phyloP scores from a whole-genome alignment of 73 alveolate genomes.

The Durusdinium trenchii region DNA sequence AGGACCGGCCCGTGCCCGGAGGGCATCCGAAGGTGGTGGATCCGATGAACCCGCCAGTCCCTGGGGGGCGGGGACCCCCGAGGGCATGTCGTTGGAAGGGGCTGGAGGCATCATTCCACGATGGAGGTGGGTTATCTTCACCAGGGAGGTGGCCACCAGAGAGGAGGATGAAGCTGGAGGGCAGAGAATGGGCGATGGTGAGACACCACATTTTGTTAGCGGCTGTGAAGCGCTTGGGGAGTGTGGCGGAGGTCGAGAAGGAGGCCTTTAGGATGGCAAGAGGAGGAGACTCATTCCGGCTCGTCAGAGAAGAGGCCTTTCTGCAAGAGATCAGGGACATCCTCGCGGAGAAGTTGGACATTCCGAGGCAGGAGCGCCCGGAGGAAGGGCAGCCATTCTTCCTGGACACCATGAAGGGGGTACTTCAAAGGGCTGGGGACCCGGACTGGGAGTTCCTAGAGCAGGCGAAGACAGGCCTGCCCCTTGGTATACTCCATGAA shows the following conservation, averaged over 20 bases:
- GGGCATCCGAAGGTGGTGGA: no score
- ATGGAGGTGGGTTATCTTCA: background rate
- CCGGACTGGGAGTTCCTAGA: background rate
- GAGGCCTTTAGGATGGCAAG: no score
- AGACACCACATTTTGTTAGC: background rate
- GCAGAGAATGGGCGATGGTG: background rate
- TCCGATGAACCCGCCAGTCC: no score
- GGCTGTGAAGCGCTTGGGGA: no score
- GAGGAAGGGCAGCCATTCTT: background rate
- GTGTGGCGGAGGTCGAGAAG: no score
- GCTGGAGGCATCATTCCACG: no score
- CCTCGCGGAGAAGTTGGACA: background rate
- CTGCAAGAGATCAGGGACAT: background rate
- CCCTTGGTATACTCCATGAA: no score
- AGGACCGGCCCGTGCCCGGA: no score
- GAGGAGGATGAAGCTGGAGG: background rate
- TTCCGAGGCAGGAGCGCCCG: background rate
- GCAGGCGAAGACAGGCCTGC: no score
- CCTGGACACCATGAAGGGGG: background rate
- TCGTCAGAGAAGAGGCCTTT: background rate
- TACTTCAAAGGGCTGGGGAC: background rate
- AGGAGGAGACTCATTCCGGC: background rate
- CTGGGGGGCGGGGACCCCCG: no score
- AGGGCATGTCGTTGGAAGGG: no score
- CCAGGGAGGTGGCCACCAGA: no score